These are phyloP conservation scores for Curvularia sp. DNA, from an alignment of 2,329 filamentous ascomycete genomes.

Conservation along the genomic window DNA sequence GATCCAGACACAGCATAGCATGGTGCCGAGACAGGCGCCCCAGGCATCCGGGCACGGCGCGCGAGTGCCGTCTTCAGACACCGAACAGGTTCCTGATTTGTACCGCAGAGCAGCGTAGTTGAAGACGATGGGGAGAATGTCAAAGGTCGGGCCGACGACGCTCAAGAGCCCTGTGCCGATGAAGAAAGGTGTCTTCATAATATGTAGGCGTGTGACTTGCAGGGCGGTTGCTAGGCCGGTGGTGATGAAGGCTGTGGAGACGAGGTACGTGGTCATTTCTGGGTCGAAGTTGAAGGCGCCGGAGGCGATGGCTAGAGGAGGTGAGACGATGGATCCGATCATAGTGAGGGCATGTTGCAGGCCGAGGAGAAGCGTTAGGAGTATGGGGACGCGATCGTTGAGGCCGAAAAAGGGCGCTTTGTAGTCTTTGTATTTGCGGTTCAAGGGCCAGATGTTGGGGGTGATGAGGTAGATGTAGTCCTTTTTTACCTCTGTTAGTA, in stretches of 20 bases:
- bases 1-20: constrained; percentile 55
- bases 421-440: constrained; percentile 37
- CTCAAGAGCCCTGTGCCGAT: constrained; percentile 38
- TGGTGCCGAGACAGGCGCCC: constrained; percentile 40
- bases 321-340: constrained; percentile 38
- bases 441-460: constrained; percentile 33
- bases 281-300: constrained; percentile 39
- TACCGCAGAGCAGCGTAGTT: constrained; percentile 37
- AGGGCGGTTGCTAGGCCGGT: constrained; percentile 39
- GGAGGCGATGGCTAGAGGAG: constrained; percentile 39
- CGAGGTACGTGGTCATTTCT: constrained; percentile 34
- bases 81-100: constrained; percentile 33
- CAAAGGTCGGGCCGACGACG: constrained; percentile 40
- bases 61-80: constrained; percentile 31
- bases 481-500: constrained; percentile 29
- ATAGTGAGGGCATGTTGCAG: constrained; percentile 42
- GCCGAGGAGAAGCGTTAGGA: constrained; percentile 37
- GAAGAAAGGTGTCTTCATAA: constrained; percentile 36
- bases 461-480: constrained; percentile 47
- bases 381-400: constrained; percentile 35
- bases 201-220: constrained; percentile 37
- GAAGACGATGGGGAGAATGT: constrained; percentile 40
- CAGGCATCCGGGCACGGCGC: constrained; percentile 33
- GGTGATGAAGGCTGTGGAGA: constrained; percentile 40
- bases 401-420: constrained; percentile 37